These are phyloP conservation scores for Yarrowia bubula DNA, from an alignment of 805 yeast species.

Conservation along the genomic window DNA sequence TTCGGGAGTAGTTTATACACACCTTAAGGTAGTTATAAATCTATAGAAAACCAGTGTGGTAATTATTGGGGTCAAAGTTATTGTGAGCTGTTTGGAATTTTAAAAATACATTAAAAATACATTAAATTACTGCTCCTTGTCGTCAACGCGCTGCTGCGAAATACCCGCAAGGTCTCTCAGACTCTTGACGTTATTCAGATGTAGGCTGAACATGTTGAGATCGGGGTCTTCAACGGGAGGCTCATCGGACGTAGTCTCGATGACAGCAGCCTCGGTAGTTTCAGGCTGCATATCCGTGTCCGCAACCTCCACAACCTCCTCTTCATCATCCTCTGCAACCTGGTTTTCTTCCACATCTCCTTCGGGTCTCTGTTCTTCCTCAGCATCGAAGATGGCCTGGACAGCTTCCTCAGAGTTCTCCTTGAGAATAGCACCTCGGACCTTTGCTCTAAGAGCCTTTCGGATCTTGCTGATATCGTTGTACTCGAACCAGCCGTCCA, in stretches of 20 bases:
- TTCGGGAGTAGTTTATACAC: too few relatives aligned
- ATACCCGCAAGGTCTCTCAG: slow-evolving; percentile 16
- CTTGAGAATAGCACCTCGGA: slow-evolving; percentile 5
- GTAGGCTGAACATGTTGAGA: slow-evolving; percentile 16
- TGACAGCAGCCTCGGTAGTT: not conserved
- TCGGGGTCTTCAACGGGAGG: slow-evolving; percentile 3
- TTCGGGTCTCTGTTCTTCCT: slow-evolving; percentile 36
- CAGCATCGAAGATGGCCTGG: slow-evolving; percentile 28
- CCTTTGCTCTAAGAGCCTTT: slow-evolving; percentile 66
- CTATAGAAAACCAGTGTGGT: too few relatives aligned
- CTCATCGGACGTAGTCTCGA: not conserved
- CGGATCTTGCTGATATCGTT: slow-evolving; percentile 63
- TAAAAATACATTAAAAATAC: slow-evolving; percentile 13
- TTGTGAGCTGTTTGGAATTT: too few relatives aligned
- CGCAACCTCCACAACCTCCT: slow-evolving; percentile 5
- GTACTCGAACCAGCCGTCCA: slow-evolving; percentile 78
- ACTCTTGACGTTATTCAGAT: slow-evolving; percentile 21
- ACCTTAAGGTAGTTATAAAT: too few relatives aligned
- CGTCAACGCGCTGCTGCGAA: slow-evolving; percentile 19
- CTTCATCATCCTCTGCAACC: slow-evolving; percentile 13
- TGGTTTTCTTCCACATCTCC: slow-evolving; percentile 27
- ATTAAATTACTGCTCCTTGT: not conserved
- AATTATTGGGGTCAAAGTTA: too few relatives aligned
- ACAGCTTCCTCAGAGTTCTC: slow-evolving; percentile 6
- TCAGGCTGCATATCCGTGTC: slow-evolving; percentile 10